Conservation (phyloP, 352 stramenopile species). For the Globisporangium irregulare region DNA sequence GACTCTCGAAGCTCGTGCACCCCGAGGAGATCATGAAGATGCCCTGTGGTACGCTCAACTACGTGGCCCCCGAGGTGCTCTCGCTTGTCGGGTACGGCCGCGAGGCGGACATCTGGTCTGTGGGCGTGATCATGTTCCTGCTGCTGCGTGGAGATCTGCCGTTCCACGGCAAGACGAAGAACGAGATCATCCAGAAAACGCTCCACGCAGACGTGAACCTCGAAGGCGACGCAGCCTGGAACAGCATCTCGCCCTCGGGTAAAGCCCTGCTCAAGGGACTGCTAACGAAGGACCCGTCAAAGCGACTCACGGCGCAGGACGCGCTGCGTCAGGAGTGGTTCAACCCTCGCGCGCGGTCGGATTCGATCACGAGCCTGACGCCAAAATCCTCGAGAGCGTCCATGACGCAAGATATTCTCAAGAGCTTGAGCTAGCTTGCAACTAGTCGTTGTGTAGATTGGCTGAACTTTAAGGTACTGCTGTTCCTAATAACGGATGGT, state of each 20-base stretch:
- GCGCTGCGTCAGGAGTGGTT: slow-evolving; percentile 88
- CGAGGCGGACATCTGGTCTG: slow-evolving; percentile 91
- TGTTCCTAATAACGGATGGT: not conserved
- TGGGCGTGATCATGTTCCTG: slow-evolving; percentile 93
- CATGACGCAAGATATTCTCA: slow-evolving; percentile 23
- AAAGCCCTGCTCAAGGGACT: slow-evolving; percentile 75
- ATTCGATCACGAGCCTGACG: slow-evolving; percentile 15
- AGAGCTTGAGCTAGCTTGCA: slow-evolving; percentile 15
- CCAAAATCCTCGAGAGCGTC: slow-evolving; percentile 24
- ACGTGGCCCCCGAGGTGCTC: slow-evolving; percentile 93
- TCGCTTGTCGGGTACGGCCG: slow-evolving; percentile 85
- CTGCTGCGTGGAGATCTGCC: slow-evolving; percentile 86
- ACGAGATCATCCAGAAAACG: slow-evolving; percentile 92
- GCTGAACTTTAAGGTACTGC: slow-evolving; percentile 18
- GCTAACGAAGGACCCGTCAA: slow-evolving; percentile 81
- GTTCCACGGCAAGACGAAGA: slow-evolving; percentile 90
- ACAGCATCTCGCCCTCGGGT: slow-evolving; percentile 47
- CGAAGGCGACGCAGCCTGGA: slow-evolving; percentile 56
- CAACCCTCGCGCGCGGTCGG: slow-evolving; percentile 13
- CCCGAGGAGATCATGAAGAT: slow-evolving; percentile 93
- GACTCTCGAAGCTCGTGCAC: slow-evolving; percentile 90
- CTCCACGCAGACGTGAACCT: slow-evolving; percentile 84
- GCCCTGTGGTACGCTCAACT: slow-evolving; percentile 91
- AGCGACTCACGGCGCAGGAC: slow-evolving; percentile 75
- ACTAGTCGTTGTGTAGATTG: not conserved